A percentile compares a stretch with the other conserved stretches of the same genome.
phyloP scores from a whole-genome alignment of 2,329 filamentous ascomycete species.

The Cordyceps pruinosa region DNA sequence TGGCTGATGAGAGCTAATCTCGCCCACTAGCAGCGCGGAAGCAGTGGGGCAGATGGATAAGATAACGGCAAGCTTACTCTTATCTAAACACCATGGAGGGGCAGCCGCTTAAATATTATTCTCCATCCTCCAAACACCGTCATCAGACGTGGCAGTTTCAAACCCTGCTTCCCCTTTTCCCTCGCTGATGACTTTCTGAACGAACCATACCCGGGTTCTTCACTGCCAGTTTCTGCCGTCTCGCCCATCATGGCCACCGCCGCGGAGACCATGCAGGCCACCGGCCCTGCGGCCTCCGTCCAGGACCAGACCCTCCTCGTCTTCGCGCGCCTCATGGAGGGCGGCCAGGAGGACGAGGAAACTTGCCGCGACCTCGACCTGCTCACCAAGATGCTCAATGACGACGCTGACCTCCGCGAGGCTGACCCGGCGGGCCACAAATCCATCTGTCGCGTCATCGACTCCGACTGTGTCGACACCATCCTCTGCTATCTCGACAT shows the following conservation, averaged over 20 bases:
- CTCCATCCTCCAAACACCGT: conserved; percentile 1
- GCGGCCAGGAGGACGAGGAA: conserved; percentile 73
- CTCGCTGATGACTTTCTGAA: background rate
- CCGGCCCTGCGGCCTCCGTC: conserved; percentile 30
- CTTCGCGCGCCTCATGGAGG: conserved; percentile 84
- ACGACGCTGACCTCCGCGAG: conserved; percentile 43
- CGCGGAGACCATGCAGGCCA: conserved; percentile 25
- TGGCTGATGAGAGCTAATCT: too few relatives aligned
- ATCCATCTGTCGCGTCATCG: conserved; percentile 56
- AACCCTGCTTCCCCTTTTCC: background rate
- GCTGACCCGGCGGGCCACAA: conserved; percentile 31
- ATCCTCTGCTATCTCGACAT: conserved; percentile 83
- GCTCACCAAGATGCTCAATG: conserved; percentile 53
- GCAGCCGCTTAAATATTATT: conserved; percentile 3
- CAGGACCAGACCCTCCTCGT: conserved; percentile 67
- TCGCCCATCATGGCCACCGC: conserved; percentile 27
- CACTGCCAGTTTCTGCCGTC: background rate
- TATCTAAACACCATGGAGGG: conserved; percentile 5
- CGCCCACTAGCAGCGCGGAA: background rate
- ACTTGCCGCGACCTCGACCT: conserved; percentile 53
- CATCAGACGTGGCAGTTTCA: background rate
- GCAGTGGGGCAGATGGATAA: conserved; percentile 6
- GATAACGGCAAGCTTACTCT: conserved; percentile 11
- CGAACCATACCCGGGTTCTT: background rate
- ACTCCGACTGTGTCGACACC: conserved; percentile 72